These are phyloP conservation scores for Debaryomycetaceae sp. DNA, from an alignment of 1,139 yeast species.

Conservation along the genomic window DNA sequence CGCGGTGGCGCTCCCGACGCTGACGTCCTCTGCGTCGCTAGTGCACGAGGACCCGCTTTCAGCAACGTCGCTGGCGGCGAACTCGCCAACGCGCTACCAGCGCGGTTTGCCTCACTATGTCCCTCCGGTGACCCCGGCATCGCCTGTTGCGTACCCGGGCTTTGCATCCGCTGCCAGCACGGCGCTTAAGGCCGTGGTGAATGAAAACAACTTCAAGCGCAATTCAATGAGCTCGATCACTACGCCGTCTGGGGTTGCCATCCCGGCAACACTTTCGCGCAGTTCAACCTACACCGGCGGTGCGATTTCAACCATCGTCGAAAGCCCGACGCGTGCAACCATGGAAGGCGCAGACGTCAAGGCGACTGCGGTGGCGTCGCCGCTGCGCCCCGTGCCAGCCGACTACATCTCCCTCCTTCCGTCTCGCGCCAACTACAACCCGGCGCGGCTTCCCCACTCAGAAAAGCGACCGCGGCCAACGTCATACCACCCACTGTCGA, in stretches of 20 bases:
- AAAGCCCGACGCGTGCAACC: constrained; percentile 38
- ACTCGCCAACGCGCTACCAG: background rate
- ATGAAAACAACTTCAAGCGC: constrained; percentile 29
- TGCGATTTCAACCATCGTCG: constrained; percentile 40
- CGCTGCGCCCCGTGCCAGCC: constrained; percentile 9
- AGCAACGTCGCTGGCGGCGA: constrained; percentile 1
- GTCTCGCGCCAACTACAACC: constrained; percentile 6
- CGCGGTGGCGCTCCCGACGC: constrained; percentile 28
- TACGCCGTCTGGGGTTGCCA: constrained; percentile 10
- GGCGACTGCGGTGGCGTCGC: constrained; percentile 9
- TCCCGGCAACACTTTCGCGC: constrained; percentile 11
- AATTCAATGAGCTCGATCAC: constrained; percentile 18
- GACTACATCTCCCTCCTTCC: constrained; percentile 7
- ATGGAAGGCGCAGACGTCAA: constrained; percentile 2
- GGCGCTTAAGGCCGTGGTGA: constrained; percentile 65
- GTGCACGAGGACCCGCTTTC: background rate
- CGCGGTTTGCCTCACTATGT: background rate
- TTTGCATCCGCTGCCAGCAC: constrained; percentile 58
- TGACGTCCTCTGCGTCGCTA: constrained; percentile 3
- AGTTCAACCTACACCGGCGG: constrained; percentile 42
- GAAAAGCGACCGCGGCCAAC: constrained; percentile 72
- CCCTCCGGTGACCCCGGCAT: background rate
- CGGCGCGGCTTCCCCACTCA: constrained; percentile 34
- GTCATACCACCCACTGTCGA: constrained; percentile 67
- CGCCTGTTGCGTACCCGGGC: constrained; percentile 10